Conservation (phyloP, 768 basidiomycete genomes). For the Gymnopilus dilepis region DNA sequence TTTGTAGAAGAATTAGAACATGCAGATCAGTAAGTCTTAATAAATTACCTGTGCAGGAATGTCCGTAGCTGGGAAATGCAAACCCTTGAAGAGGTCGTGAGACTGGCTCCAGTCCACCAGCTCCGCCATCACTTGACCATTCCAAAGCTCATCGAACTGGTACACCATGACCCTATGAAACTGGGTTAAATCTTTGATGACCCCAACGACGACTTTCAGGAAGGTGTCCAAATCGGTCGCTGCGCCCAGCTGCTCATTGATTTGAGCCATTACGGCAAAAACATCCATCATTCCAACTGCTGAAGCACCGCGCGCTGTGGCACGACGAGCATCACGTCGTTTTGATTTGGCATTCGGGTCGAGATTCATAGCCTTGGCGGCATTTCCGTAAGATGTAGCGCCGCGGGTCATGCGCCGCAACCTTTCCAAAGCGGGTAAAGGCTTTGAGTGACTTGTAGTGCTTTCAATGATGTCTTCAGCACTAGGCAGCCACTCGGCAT, state of each 20-base stretch:
- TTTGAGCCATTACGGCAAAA: conserved; percentile 77
- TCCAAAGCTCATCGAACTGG: conserved; percentile 83
- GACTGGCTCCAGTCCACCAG: conserved; percentile 79
- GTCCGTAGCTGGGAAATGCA: conserved; percentile 74
- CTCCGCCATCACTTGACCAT: conserved; percentile 80
- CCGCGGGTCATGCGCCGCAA: conserved; percentile 52
- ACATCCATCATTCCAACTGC: conserved; percentile 77
- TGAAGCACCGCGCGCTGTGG: conserved; percentile 21
- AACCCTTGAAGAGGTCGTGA: conserved; percentile 71
- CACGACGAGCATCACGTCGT: conserved; percentile 27
- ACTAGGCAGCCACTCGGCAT: conserved; percentile 47
- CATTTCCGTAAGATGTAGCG: conserved; percentile 13
- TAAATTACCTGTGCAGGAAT: conserved; percentile 67
- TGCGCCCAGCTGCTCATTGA: conserved; percentile 78
- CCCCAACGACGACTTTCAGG: conserved; percentile 73
- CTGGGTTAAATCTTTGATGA: conserved; percentile 77
- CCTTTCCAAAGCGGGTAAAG: conserved; percentile 72
- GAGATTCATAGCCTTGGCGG: background rate
- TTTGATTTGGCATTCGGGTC: conserved; percentile 1
- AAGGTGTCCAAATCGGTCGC: conserved; percentile 71
- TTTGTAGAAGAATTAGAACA: background rate
- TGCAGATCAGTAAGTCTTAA: background rate
- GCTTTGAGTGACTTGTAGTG: conserved; percentile 70
- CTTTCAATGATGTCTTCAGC: conserved; percentile 70
- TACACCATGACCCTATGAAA: conserved; percentile 85